phyloP scores from a whole-genome alignment of 2,329 filamentous ascomycete species.

The Diatrype stigma region DNA sequence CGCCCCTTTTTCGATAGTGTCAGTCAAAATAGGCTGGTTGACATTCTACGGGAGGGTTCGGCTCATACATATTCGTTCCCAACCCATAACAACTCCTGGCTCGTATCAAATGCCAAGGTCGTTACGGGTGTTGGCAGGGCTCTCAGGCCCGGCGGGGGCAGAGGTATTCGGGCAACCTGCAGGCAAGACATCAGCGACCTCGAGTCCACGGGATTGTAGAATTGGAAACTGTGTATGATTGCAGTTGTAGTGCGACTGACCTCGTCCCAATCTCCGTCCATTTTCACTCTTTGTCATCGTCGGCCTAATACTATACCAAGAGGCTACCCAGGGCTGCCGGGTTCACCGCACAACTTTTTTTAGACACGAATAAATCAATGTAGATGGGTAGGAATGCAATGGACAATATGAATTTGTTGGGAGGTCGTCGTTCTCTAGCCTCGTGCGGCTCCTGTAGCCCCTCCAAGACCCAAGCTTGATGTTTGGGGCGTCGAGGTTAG shows the following conservation, averaged over 20 bases:
- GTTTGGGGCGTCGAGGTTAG: too few relatives aligned
- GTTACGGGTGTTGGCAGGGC: conserved; percentile 67
- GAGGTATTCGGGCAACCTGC: conserved; percentile 74
- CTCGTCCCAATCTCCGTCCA: conserved; percentile 68
- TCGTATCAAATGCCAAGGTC: conserved; percentile 82
- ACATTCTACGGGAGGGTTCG: conserved; percentile 10
- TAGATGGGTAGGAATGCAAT: background rate
- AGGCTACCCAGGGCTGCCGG: background rate
- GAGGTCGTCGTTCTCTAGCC: background rate
- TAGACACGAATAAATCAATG: background rate
- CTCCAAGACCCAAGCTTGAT: too few relatives aligned
- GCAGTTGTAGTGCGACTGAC: conserved; percentile 37
- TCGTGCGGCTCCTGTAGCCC: background rate
- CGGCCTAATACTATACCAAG: conserved; percentile 7
- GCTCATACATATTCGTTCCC: conserved; percentile 79
- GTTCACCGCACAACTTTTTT: background rate
- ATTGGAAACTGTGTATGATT: too few relatives aligned
- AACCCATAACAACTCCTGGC: conserved; percentile 86
- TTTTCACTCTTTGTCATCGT: conserved; percentile 34
- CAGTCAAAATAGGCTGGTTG: background rate
- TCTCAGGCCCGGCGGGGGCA: conserved; percentile 72
- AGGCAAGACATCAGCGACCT: too few relatives aligned
- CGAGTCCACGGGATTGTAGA: too few relatives aligned
- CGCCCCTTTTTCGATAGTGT: conserved; percentile 59
- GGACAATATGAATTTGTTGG: background rate